Evolutionary conservation across 805 yeast species (phyloP).

Genomic region (Yarrowia yakushimensis): DNA sequence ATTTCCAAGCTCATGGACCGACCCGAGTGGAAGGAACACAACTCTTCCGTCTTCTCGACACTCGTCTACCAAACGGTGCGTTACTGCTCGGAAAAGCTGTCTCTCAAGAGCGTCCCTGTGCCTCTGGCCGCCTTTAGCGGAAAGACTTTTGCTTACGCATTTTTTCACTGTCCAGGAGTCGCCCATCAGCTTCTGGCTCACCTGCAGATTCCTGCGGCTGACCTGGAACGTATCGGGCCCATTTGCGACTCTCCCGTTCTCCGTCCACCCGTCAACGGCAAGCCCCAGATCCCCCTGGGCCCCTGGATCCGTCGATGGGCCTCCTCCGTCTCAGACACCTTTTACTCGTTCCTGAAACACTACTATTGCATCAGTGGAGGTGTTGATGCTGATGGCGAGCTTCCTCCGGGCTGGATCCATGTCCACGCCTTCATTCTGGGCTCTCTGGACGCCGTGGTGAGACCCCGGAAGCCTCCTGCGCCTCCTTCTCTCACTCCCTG

Average conservation of each 20-base stretch:
- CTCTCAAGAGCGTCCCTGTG: constrained; percentile 51
- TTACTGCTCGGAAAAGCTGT: constrained; percentile 48
- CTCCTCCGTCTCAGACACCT: constrained; percentile 38
- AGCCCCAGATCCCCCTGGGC: constrained; percentile 29
- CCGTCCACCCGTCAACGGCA: constrained; percentile 3
- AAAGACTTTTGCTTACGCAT: constrained; percentile 64
- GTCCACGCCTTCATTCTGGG: constrained; percentile 32
- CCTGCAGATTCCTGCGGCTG: constrained; percentile 34
- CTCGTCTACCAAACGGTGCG: constrained; percentile 52
- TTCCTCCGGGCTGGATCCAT: constrained; percentile 32
- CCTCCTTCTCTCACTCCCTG: constrained; percentile 10
- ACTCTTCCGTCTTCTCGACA: constrained; percentile 27
- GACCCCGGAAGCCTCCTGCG: constrained; percentile 33
- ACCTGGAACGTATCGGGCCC: constrained; percentile 33
- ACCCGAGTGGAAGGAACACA: constrained; percentile 39
- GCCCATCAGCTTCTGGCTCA: constrained; percentile 44
- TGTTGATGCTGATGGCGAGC: background rate
- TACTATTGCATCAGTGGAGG: constrained; percentile 36
- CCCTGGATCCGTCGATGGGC: constrained; percentile 41
- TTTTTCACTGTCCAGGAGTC: constrained; percentile 51
- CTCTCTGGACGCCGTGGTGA: constrained; percentile 32
- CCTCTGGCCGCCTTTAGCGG: constrained; percentile 64
- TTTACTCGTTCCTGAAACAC: constrained; percentile 44
- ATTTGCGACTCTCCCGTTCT: constrained; percentile 17
- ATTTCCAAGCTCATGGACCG: constrained; percentile 40